phyloP scores from a whole-genome alignment of 1,284 basidiomycete species.

The Marasmius sp. region DNA sequence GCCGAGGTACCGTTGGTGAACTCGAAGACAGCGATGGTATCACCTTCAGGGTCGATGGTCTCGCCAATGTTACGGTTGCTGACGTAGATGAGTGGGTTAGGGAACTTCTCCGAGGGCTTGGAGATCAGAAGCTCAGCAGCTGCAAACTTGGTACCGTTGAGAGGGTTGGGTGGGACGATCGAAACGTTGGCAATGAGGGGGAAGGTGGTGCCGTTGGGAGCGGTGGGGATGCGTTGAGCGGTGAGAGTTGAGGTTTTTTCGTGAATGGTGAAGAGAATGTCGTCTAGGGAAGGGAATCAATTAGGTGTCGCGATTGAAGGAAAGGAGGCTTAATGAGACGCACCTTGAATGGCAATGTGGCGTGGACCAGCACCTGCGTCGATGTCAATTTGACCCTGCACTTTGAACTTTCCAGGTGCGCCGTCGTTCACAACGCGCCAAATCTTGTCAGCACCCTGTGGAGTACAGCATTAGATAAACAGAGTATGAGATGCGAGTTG shows the following conservation, averaged over 20 bases:
- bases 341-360: constrained; percentile 48
- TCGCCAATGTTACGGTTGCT: constrained; percentile 61
- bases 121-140: constrained; percentile 60
- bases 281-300: constrained; percentile 28
- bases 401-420: constrained; percentile 42
- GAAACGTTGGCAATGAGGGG: constrained; percentile 51
- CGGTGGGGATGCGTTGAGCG: constrained; percentile 44
- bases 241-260: constrained; percentile 51
- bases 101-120: constrained; percentile 42
- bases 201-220: constrained; percentile 37
- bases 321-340: constrained; percentile 1
- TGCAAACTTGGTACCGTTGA: constrained; percentile 40
- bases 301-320: neutral
- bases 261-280: constrained; percentile 49
- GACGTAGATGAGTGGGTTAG: constrained; percentile 53
- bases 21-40: constrained; percentile 61
- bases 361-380: constrained; percentile 59
- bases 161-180: constrained; percentile 46
- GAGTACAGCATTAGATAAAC: neutral
- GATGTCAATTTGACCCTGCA: constrained; percentile 58
- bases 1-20: constrained; percentile 25
- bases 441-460: constrained; percentile 57
- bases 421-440: constrained; percentile 53
- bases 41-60: constrained; percentile 45
- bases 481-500: neutral